These are phyloP conservation scores for Boletus rubescentipes DNA, from an alignment of 768 basidiomycete species.

Conservation along the genomic window DNA sequence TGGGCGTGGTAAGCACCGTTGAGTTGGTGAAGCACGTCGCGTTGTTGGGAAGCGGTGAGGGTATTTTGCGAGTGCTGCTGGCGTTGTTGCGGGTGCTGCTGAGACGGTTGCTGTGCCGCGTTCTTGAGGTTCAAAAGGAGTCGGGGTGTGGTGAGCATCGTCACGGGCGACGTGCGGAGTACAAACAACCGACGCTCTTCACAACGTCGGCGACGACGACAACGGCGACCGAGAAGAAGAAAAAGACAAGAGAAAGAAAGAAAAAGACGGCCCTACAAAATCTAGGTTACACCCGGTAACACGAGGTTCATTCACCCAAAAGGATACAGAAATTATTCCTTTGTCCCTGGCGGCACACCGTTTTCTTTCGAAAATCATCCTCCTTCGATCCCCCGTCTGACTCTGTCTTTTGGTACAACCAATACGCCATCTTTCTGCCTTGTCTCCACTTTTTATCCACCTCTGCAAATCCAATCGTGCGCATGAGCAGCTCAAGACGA, in stretches of 20 bases:
- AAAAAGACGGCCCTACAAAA: slow-evolving; percentile 12
- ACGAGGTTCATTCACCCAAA: slow-evolving; percentile 24
- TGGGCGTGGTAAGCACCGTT: slow-evolving; percentile 32
- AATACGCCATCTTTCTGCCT: slow-evolving; percentile 86
- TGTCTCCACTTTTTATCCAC: slow-evolving; percentile 59
- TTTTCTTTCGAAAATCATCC: slow-evolving; percentile 51
- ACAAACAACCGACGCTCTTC: slow-evolving; percentile 33
- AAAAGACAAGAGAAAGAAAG: slow-evolving; percentile 6
- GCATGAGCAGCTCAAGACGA: slow-evolving; percentile 58
- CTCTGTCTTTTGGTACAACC: slow-evolving; percentile 62
- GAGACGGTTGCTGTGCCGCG: slow-evolving; percentile 26
- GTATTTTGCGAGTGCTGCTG: slow-evolving; percentile 30
- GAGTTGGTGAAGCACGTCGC: slow-evolving; percentile 31
- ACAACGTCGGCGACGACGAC: slow-evolving; percentile 12
- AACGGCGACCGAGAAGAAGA: slow-evolving; percentile 5
- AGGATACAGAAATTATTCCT: slow-evolving; percentile 80
- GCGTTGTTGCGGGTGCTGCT: slow-evolving; percentile 23
- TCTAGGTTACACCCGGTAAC: background rate
- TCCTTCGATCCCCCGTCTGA: background rate
- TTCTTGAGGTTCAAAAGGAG: slow-evolving; percentile 34
- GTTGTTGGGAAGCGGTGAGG: slow-evolving; percentile 26
- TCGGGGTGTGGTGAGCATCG: slow-evolving; percentile 35
- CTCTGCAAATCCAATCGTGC: slow-evolving; percentile 59
- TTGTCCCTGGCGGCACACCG: slow-evolving; percentile 57
- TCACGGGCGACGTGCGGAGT: slow-evolving; percentile 18